Base-by-base conservation (phyloP, 768 basidiomycete species). In the Amanita exitialis region DNA sequence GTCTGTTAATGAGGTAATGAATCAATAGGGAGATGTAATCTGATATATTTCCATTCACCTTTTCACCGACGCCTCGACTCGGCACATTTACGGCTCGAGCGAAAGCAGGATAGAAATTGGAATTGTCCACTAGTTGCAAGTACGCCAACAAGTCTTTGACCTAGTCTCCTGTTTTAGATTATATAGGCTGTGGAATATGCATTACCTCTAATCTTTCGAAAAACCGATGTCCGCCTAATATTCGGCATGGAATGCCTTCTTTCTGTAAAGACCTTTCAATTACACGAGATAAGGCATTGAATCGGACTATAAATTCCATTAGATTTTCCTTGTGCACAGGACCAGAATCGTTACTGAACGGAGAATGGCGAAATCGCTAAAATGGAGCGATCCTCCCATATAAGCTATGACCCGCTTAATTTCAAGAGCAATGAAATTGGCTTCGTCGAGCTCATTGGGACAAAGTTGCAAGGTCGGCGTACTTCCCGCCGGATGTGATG, bases 61-160 rank as follows among this genome's bases (percentile, higher is more conserved):
- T 90, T 42, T 85, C 82, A 9, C 90, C 91, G 25, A 92, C 79
- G 0, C 79, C 77, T 36, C 89, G 72, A 42, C 76, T 67, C 0
- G 91, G 91, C 0, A 77, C 70, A 59, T 91, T 90, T 27, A 89
- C 70, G 2, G 81, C 78, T n/a, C 87, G 77, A 7, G 68, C 60
- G 54, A 91, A 83, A 0, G 87, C 86, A 3, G 87, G 84, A 38
- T 72, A 64, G 53, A 75, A 81, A 4, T 64, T 61, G 0, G 83
- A 79, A 59, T 92, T 92, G 56, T 91, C 89, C 2, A 85, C 70
- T 3, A 94, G 69, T 61, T 92, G 90, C 3, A 94, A 70, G 59
- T 93, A 93, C 1, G 85, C 82, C 25, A 92, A 66, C 9, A 91
- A 50, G 63, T 90, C 87, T 67, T 90, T 90, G 60, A 93, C 77